Conservation (phyloP, 2,329 filamentous ascomycete species). For the Fusarium sp. region DNA sequence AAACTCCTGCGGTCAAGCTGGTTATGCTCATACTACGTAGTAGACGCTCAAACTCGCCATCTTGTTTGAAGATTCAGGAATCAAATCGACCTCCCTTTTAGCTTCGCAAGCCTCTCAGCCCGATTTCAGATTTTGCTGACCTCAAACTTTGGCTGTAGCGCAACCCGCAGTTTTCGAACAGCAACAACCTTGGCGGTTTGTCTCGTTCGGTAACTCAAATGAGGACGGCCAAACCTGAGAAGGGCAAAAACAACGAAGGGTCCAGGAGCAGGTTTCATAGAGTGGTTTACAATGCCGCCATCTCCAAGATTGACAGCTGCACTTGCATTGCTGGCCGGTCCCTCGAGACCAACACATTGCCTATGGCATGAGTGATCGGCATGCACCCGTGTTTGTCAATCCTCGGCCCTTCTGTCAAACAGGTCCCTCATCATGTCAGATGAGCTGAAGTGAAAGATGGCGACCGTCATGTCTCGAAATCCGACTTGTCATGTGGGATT, state of each 20-base stretch:
- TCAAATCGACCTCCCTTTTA: neutral
- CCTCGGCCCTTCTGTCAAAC: neutral
- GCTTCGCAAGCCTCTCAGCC: neutral
- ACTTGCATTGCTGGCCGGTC: neutral
- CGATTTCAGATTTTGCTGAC: neutral
- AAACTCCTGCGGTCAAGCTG: neutral
- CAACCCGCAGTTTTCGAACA: neutral
- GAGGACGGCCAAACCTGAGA: neutral
- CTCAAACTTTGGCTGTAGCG: neutral
- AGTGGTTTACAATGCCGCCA: neutral
- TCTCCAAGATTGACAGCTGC: neutral
- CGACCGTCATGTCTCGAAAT: neutral
- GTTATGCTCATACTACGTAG: neutral
- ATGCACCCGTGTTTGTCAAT: neutral
- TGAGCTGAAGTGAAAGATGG: neutral
- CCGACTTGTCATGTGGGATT: slow-evolving; percentile 7
- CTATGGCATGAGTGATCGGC: neutral
- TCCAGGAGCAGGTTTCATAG: neutral
- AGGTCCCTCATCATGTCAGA: neutral
- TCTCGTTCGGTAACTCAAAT: neutral
- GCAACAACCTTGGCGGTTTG: neutral
- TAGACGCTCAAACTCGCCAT: neutral
- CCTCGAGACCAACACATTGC: neutral
- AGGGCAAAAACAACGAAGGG: neutral
- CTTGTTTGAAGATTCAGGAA: neutral